Evolutionary conservation across 768 basidiomycete species (phyloP).

Genomic region (Agrocybe praecox): DNA sequence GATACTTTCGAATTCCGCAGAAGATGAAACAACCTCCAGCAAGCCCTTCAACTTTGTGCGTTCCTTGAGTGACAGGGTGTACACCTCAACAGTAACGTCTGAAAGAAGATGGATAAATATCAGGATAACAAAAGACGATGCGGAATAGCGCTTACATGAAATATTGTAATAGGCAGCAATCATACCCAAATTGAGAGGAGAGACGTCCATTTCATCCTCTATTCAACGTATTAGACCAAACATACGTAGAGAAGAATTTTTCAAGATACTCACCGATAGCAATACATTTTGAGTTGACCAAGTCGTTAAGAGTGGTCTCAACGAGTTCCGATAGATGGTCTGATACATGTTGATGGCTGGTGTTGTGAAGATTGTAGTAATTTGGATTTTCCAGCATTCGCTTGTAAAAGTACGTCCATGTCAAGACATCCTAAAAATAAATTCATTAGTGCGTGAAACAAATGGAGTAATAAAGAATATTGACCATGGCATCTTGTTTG

Average conservation of each 20-base stretch:
- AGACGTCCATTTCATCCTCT: conserved; percentile 95
- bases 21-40: conserved; percentile 95
- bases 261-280: conserved; percentile 62
- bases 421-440: conserved; percentile 78
- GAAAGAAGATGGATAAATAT: conserved; percentile 12
- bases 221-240: conserved; percentile 1
- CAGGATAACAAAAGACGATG: background rate
- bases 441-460: conserved; percentile 2
- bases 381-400: conserved; percentile 98
- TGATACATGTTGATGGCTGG: conserved; percentile 92
- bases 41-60: conserved; percentile 96
- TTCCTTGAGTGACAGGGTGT: conserved; percentile 93
- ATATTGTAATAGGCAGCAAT: conserved; percentile 98
- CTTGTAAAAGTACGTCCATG: conserved; percentile 98
- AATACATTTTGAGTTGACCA: conserved; percentile 95
- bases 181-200: conserved; percentile 95
- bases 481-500: conserved; percentile 94
- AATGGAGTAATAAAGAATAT: conserved; percentile 12
- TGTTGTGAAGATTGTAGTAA: conserved; percentile 93
- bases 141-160: conserved; percentile 59
- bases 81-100: conserved; percentile 98
- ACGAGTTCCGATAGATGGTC: conserved; percentile 97
- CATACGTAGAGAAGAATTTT: background rate
- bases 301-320: conserved; percentile 88
- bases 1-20: conserved; percentile 93